A percentile compares a stretch with the other conserved stretches of the same genome.
Conservation (phyloP, 2,329 filamentous ascomycete genomes). For the Neoarthrinium moseri region DNA sequence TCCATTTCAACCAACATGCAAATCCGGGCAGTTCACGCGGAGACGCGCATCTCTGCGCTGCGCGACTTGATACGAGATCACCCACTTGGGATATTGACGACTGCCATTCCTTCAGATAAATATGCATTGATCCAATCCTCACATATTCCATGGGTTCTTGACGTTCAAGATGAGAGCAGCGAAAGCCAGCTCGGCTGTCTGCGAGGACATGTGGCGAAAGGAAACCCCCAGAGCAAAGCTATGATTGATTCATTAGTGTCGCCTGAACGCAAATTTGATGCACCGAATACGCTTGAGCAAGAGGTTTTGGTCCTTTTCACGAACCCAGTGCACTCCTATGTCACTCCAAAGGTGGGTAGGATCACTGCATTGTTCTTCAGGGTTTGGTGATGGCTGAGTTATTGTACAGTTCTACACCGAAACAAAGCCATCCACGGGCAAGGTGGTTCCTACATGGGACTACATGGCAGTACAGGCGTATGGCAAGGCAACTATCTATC, state of each 20-base stretch:
- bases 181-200: slow-evolving; percentile 44
- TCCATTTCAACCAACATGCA: slow-evolving; percentile 46
- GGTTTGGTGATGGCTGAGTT: not conserved
- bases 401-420: slow-evolving; percentile 58
- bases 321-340: slow-evolving; percentile 57
- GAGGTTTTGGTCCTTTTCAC: slow-evolving; percentile 66
- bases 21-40: slow-evolving; percentile 52
- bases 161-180: slow-evolving; percentile 40
- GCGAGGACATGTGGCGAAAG: slow-evolving; percentile 60
- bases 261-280: slow-evolving; percentile 5
- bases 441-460: slow-evolving; percentile 72
- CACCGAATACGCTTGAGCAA: slow-evolving; percentile 35
- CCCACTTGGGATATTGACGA: slow-evolving; percentile 62
- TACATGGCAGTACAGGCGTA: slow-evolving; percentile 66
- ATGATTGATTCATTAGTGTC: slow-evolving; percentile 47
- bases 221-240: slow-evolving; percentile 63
- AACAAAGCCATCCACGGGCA: slow-evolving; percentile 63
- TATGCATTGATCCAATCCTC: slow-evolving; percentile 55
- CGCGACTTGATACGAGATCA: slow-evolving; percentile 57
- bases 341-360: slow-evolving; percentile 51
- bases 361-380: slow-evolving; percentile 30
- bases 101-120: slow-evolving; percentile 50
- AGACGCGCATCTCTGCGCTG: slow-evolving; percentile 46
- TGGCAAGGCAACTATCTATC: slow-evolving; percentile 53
- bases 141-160: slow-evolving; percentile 61